phyloP scores from a whole-genome alignment of 768 basidiomycete species.

The Lactarius deliciosus region DNA sequence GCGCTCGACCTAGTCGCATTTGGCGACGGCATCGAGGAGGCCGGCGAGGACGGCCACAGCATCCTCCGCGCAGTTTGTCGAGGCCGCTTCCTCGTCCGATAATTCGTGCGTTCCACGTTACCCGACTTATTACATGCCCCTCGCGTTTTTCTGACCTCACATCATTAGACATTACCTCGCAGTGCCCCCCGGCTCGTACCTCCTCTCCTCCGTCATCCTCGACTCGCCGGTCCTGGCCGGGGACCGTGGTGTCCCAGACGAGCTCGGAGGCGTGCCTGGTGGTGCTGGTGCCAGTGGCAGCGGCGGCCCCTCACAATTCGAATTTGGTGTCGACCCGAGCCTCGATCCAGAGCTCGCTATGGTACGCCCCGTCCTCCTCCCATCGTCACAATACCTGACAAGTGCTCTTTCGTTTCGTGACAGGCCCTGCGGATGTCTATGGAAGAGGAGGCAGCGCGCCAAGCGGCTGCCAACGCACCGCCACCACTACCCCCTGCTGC shows the following conservation, averaged over 20 bases:
- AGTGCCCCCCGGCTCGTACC: conserved; percentile 71
- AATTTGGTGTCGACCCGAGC: conserved; percentile 92
- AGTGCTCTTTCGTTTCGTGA: conserved; percentile 11
- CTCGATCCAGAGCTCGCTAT: conserved; percentile 96
- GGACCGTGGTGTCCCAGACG: conserved; percentile 71
- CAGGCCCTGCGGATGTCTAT: conserved; percentile 97
- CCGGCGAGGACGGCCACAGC: conserved; percentile 53
- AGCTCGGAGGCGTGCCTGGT: conserved; percentile 47
- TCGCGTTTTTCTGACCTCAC: not conserved
- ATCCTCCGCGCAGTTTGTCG: conserved; percentile 81
- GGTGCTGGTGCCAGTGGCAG: conserved; percentile 44
- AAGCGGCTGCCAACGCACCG: conserved; percentile 47
- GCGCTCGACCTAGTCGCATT: conserved; percentile 89
- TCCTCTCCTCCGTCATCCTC: conserved; percentile 82
- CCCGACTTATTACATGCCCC: not conserved
- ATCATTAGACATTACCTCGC: conserved; percentile 70
- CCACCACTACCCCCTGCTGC: conserved; percentile 34
- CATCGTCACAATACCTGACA: not conserved
- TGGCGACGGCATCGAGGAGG: conserved; percentile 83
- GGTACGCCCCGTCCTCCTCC: conserved; percentile 48
- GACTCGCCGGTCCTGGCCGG: conserved; percentile 79
- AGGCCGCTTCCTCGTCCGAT: conserved; percentile 75
- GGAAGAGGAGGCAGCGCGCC: conserved; percentile 88
- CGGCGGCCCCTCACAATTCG: conserved; percentile 44
- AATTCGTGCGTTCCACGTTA: conserved; percentile 68